phyloP scores from a whole-genome alignment of 169 alveolate genomes.

The Plasmodium sp. region DNA sequence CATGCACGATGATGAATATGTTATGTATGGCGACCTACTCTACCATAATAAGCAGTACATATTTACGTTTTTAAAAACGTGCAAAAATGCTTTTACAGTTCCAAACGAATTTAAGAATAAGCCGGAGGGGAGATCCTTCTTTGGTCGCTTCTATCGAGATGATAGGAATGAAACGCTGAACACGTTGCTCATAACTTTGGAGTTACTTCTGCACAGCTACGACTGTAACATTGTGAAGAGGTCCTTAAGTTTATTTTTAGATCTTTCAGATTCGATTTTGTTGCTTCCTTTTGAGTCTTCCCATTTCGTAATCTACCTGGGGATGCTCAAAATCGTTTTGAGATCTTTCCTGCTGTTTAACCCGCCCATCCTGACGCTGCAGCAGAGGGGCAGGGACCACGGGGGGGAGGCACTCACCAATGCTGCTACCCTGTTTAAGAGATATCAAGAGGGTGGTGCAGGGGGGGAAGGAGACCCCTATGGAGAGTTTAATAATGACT shows the following conservation, averaged over 20 bases:
- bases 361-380: slow-evolving; percentile 5
- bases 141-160: not conserved
- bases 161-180: not conserved
- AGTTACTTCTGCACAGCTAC: slow-evolving; percentile 12
- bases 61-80: slow-evolving; percentile 35
- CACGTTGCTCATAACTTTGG: not conserved
- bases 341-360: slow-evolving; percentile 16
- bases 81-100: slow-evolving; percentile 22
- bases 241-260: slow-evolving; percentile 6
- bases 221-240: slow-evolving; percentile 29
- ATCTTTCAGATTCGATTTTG: slow-evolving; percentile 21
- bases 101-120: slow-evolving; percentile 33
- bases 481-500: not conserved
- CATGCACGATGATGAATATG: slow-evolving; percentile 47
- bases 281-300: slow-evolving; percentile 16
- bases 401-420: not conserved
- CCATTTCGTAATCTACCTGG: not conserved
- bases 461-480: not conserved
- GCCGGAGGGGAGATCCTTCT: not conserved
- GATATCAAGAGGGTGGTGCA: not conserved
- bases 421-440: not conserved
- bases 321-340: slow-evolving; percentile 12
- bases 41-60: slow-evolving; percentile 16
- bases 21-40: slow-evolving; percentile 23
- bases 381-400: not conserved